Evolutionary conservation across 352 stramenopile genomes (phyloP), one percentile per base, ranked within the genome.

Genomic region (Phytopythium aichiense): DNA sequence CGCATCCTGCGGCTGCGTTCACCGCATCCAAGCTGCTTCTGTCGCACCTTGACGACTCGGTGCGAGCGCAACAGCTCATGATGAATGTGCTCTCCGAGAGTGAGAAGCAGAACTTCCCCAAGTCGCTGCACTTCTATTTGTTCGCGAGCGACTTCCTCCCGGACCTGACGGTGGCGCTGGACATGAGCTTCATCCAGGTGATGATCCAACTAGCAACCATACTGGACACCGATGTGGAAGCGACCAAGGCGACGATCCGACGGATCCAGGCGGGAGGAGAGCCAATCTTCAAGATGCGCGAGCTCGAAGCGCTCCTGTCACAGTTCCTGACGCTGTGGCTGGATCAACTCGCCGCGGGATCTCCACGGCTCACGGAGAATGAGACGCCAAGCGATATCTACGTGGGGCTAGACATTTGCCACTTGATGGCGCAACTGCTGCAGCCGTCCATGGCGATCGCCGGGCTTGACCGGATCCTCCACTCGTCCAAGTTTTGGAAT

Each of bases 381-480:
- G 23, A 37, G 56, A 45, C 31, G 35, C 23, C 49, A 23, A 58
- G n/a, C 52, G 54, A 87, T 55, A 65, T 87, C 46, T 83, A 69
- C 61, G 51, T 79, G 28, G 73, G 56, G n/a, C 23, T 87, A 28
- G 71, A 71, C 54, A 72, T 87, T 45, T 81, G 73, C 18, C 61
- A 78, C 43, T 71, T 87, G 52, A 81, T 84, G 77, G 53, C 59
- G 23, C 49, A 69, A 11, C 67, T 81, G 35, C 15, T 81, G 46
- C 64, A 76, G 18, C 60, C 67, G 18, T 74, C 69, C 1, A 64
- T 63, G 7, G 77, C 71, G 4, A 72, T 87, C 49, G 65, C 79
- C 15, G 66, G 68, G 12, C 58, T 83, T 8, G 73, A 84, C 37
- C 59, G 67, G 12, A 43, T 83, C 35, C 56, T 87, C 25, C 63